Conservation (phyloP, 352 stramenopile species). For the Phytophthora europaea region DNA sequence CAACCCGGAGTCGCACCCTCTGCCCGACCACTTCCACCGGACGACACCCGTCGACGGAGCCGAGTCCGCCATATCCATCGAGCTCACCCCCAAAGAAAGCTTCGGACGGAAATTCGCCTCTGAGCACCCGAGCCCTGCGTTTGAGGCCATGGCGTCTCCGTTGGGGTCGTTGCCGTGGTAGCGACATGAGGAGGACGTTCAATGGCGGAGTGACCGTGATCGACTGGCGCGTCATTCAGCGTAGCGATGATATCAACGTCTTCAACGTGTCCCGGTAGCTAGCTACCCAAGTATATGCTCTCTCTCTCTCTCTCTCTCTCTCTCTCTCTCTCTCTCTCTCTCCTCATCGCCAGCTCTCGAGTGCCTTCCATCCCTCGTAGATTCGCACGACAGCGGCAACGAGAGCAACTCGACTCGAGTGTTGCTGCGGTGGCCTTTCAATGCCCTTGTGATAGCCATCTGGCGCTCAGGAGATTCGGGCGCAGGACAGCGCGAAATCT, state of each 20-base stretch:
- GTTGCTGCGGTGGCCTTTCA: not conserved
- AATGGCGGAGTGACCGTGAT: not conserved
- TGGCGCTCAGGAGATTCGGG: slow-evolving; percentile 1
- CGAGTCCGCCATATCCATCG: slow-evolving; percentile 18
- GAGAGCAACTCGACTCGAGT: no score
- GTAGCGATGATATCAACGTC: no score
- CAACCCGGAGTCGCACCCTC: slow-evolving; percentile 36
- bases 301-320: no score
- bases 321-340: no score
- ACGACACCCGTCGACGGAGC: not conserved
- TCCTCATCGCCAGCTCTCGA: no score
- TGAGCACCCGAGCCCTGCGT: slow-evolving; percentile 18
- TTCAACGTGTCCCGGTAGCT: no score
- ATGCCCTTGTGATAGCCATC: not conserved
- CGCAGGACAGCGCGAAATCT: slow-evolving; percentile 1
- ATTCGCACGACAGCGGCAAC: not conserved
- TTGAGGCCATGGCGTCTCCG: slow-evolving; percentile 21
- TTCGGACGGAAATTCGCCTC: slow-evolving; percentile 13
- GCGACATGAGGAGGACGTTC: not conserved
- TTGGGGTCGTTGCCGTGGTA: slow-evolving; percentile 14
- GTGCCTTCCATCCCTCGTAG: not conserved
- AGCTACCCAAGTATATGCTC: no score
- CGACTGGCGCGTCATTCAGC: no score
- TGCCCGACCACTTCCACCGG: slow-evolving; percentile 22
- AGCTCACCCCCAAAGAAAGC: slow-evolving; percentile 13